Conservation (phyloP, 495 filamentous ascomycete species). For the Viridothelium virens region DNA sequence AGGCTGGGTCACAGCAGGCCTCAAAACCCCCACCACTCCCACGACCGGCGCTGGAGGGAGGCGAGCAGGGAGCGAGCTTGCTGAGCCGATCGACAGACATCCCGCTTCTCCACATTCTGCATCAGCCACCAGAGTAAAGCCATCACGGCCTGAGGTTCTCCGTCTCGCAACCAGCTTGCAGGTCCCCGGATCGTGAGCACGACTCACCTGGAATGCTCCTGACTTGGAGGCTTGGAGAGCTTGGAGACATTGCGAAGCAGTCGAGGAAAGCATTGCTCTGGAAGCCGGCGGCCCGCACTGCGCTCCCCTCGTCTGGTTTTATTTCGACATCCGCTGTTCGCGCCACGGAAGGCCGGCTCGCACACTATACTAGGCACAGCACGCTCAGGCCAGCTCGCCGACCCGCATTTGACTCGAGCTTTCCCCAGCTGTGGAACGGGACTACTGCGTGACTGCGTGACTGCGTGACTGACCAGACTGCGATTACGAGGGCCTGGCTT, state of each 20-base stretch:
- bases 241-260: too few relatives aligned
- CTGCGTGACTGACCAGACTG: too few relatives aligned
- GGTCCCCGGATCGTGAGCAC: too few relatives aligned
- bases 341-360: background rate
- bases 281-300: background rate
- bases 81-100: background rate
- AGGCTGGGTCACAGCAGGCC: background rate
- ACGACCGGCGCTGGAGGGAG: background rate
- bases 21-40: background rate
- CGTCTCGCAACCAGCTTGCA: background rate
- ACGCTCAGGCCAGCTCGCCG: background rate
- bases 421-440: background rate
- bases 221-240: too few relatives aligned
- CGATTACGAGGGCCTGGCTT: too few relatives aligned
- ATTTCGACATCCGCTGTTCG: slow-evolving; percentile 1
- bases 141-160: background rate
- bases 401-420: background rate
- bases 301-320: background rate
- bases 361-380: background rate
- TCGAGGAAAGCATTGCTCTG: background rate
- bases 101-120: slow-evolving; percentile 9
- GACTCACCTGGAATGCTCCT: too few relatives aligned
- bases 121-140: background rate
- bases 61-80: background rate
- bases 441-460: too few relatives aligned